Evolutionary conservation across 108 stramenopile genomes (phyloP), one percentile per base, ranked within the genome.

Genomic region (Cyclostephanos tholiformis): DNA sequence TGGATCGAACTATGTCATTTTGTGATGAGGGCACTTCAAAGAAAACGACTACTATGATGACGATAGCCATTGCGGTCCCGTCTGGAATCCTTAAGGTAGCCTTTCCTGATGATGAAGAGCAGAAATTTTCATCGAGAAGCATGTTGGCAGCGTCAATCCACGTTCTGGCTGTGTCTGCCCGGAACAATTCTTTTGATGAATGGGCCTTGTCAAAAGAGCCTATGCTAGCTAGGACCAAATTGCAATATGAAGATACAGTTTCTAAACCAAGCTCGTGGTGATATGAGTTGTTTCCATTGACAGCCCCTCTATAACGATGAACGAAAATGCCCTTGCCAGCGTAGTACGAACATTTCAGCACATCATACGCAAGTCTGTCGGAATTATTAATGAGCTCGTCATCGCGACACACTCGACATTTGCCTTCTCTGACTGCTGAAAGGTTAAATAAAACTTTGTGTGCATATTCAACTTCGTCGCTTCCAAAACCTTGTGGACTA

Each of bases 81-180:
- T 69, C 41, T 77, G 61, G 62, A 17, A 46, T 55, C 62, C 35
- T 56, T 6, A 23, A 52, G 1, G 23, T 8, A 35, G 39, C 16
- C 32, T n/a, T 70, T 51, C 48, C 46, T n/a, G 43, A 43, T 20
- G 49, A 35, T 65, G 39, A 22, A 14, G 60, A 63, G 36, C 39
- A 51, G 13, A 27, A 50, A 30, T 25, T 62, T 41, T 78, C 77
- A 49, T 78, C 70, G 13, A 78, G 70, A 13, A 78, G 58, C 77
- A 71, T 78, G 49, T 48, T 71, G 7, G 77, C 70, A 23, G 77
- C 70, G 19, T 78, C 77, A 59, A 78, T 57, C 77, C 77, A 78
- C 29, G 77, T 71, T 67, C 48, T 63, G 14, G 77, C 64, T 41
- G 69, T 65, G 48, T 78, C 77, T 16, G 69, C 64, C 17, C 59